Conservation (phyloP, 2,329 filamentous ascomycete genomes). For the Elsinoe perseae region DNA sequence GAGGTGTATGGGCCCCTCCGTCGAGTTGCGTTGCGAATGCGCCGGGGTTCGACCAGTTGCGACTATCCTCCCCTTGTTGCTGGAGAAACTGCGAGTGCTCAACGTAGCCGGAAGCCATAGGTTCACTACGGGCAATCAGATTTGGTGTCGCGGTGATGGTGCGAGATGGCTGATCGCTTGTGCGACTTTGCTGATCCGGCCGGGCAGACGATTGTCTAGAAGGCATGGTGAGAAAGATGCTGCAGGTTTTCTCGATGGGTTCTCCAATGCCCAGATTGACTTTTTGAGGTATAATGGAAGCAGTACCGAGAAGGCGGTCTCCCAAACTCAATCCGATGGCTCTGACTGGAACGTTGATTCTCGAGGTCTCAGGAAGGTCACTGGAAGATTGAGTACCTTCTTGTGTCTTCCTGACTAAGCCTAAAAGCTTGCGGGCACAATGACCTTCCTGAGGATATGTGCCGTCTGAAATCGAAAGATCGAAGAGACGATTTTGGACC, state of each 20-base stretch:
- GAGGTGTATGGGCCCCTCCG: neutral
- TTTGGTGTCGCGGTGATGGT: neutral
- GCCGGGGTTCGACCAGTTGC: neutral
- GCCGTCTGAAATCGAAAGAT: neutral
- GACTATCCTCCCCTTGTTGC: neutral
- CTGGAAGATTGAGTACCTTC: neutral
- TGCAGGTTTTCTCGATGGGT: neutral
- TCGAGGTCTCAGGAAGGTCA: constrained; percentile 1
- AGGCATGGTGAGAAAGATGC: neutral
- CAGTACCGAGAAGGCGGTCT: neutral
- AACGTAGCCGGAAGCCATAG: neutral
- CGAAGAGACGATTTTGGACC: neutral
- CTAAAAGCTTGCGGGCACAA: neutral
- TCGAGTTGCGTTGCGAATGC: neutral
- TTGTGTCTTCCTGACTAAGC: neutral
- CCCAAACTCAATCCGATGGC: neutral
- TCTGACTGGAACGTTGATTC: neutral
- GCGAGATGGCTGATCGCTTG: neutral
- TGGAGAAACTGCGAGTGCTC: neutral
- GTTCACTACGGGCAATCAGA: neutral
- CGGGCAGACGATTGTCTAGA: neutral
- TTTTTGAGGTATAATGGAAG: neutral
- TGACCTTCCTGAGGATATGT: neutral
- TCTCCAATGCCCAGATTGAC: neutral
- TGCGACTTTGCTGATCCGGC: neutral